Percentiles rank a stretch among this genome's conserved stretches.
phyloP scores from a whole-genome alignment of 371 early-diverging fungal genomes.

The Lichtheimia hyalospora region DNA sequence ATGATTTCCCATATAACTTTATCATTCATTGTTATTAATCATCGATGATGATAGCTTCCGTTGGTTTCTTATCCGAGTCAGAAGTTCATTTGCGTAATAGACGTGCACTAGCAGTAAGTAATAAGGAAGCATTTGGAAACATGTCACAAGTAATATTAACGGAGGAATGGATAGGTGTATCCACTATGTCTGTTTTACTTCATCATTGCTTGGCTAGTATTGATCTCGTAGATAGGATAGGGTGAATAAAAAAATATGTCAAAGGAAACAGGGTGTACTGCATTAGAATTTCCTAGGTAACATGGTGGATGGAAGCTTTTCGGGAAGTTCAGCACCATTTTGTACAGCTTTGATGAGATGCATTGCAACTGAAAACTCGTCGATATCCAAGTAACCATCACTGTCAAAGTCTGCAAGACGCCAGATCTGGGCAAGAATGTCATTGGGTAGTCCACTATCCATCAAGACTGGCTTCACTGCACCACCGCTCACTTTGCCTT shows the following conservation, averaged over 20 bases:
- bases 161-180: constrained; percentile 46
- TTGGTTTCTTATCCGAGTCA: constrained; percentile 75
- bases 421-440: constrained; percentile 69
- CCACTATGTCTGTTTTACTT: constrained; percentile 93
- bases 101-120: constrained; percentile 82
- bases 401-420: constrained; percentile 66
- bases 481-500: constrained; percentile 63
- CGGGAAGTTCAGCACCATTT: constrained; percentile 55
- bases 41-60: background rate
- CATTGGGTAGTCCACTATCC: constrained; percentile 59
- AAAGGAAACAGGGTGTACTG: background rate
- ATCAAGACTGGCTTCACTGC: constrained; percentile 59
- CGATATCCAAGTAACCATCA: constrained; percentile 71
- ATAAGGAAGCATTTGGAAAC: constrained; percentile 29
- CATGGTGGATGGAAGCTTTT: constrained; percentile 50
- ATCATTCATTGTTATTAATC: background rate
- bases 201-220: constrained; percentile 88
- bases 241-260: background rate
- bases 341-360: constrained; percentile 57
- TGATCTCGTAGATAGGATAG: constrained; percentile 51
- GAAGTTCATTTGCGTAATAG: constrained; percentile 79
- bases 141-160: background rate
- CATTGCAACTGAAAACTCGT: constrained; percentile 73
- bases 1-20: background rate
- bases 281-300: constrained; percentile 47